These are phyloP conservation scores for Diutina sp. DNA, from an alignment of 1,139 yeast species.

Conservation along the genomic window DNA sequence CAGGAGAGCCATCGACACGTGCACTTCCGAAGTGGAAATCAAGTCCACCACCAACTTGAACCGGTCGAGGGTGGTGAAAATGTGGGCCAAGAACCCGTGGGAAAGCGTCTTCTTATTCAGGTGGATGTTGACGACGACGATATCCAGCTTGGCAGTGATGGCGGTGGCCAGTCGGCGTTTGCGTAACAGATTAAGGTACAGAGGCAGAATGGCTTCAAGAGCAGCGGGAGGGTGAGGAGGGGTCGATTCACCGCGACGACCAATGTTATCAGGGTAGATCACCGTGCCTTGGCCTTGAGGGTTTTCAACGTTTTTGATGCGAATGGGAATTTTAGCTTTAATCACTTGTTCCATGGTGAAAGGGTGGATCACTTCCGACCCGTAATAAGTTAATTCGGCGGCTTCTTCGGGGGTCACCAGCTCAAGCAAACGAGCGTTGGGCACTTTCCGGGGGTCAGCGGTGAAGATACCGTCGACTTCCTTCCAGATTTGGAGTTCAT, in stretches of 20 bases:
- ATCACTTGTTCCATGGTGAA: constrained; percentile 99
- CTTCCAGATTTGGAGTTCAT: constrained; percentile 94
- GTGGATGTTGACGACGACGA: constrained; percentile 84
- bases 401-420: constrained; percentile 98
- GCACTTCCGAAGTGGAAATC: constrained; percentile 94
- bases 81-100: constrained; percentile 89
- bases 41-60: constrained; percentile 85
- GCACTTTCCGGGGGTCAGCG: constrained; percentile 94
- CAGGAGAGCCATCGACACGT: constrained; percentile 94
- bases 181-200: constrained; percentile 29
- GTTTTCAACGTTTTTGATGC: constrained; percentile 90
- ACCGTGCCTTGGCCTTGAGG: constrained; percentile 87
- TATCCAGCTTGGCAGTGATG: constrained; percentile 87
- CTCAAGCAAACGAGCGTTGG: constrained; percentile 71
- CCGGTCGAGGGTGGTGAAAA: constrained; percentile 76
- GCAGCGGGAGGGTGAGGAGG: constrained; percentile 94
- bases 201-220: constrained; percentile 36
- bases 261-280: constrained; percentile 82
- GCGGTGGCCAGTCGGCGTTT: constrained; percentile 85
- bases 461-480: constrained; percentile 98
- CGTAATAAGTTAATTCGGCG: constrained; percentile 92
- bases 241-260: constrained; percentile 73
- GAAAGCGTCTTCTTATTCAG: constrained; percentile 87
- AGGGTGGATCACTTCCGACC: constrained; percentile 96
- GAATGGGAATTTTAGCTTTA: constrained; percentile 87